Evolutionary conservation across 2,329 filamentous ascomycete genomes (phyloP).

Genomic region (Trichophyton mentagrophytes): DNA sequence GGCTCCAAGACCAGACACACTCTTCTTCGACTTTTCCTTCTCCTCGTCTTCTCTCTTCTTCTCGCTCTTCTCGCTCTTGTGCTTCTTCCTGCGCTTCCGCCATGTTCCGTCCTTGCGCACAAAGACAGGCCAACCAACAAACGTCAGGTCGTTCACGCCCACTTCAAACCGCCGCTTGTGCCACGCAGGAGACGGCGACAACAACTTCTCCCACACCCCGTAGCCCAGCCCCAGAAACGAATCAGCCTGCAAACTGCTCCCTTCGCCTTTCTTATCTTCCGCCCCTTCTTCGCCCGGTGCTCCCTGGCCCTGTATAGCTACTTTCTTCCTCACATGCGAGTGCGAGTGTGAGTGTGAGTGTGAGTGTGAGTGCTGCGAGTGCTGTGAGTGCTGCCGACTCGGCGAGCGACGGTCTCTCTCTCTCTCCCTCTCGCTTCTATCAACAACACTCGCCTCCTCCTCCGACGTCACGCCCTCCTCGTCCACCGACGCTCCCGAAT

Average conservation of each 20-base stretch:
- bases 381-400: no score
- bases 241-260: slow-evolving; percentile 25
- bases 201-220: slow-evolving; percentile 65
- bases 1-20: slow-evolving; percentile 16
- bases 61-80: slow-evolving; percentile 17
- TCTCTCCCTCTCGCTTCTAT: slow-evolving; percentile 7
- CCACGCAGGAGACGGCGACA: slow-evolving; percentile 62
- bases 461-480: slow-evolving; percentile 28
- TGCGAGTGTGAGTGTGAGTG: no score
- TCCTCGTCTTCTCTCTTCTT: slow-evolving; percentile 15
- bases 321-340: not conserved
- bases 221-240: slow-evolving; percentile 60
- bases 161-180: slow-evolving; percentile 76
- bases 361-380: no score
- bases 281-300: not conserved
- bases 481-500: slow-evolving; percentile 28
- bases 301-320: not conserved
- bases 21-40: slow-evolving; percentile 15
- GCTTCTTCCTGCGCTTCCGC: slow-evolving; percentile 42
- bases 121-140: slow-evolving; percentile 72
- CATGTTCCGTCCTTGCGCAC: slow-evolving; percentile 66
- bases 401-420: not conserved
- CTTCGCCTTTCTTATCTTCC: not conserved
- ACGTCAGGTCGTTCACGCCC: slow-evolving; percentile 64
- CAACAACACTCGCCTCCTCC: slow-evolving; percentile 23